Base-by-base conservation (phyloP, 2,329 filamentous ascomycete species). In the Aspergillus pseudoglaucus region DNA sequence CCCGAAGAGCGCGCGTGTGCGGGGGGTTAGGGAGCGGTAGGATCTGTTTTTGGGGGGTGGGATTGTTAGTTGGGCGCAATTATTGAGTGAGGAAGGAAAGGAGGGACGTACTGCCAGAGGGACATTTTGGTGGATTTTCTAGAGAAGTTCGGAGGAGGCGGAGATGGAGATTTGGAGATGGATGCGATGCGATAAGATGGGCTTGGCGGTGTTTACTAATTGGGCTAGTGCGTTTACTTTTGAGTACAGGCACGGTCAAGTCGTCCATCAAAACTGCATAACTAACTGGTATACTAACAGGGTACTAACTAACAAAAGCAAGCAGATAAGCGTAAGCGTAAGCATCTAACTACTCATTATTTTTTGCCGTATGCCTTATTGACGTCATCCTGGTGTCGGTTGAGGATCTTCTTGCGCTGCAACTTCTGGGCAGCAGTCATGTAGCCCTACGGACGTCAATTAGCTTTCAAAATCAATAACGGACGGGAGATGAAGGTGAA, bases 371-470 rank as follows among this genome's bases (percentile, higher is more conserved):
- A 86, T 1, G 82, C 83, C 57, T 72, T 72, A 55, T 79, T 73
- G 35, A 88, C 78, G 48, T 85, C 77, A 53, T 76, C 76, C 67
- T 80, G 69, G 70, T 79, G 85, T 58, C 77, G 80, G 37, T 75
- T 67, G 44, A 84, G 67, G 50, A 88, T 85, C 59, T 77, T 80
- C 71, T 80, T 85, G 58, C 84, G 78, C 71, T 87, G 85, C 44
- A 88, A 74, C 63, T 88, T 88, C 67, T 87, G 84, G 2, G 84
- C 84, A 9, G 84, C 83, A 42, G 84, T 87, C 47, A 84, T 79
- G 48, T 82, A 75, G 48, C 76, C 75, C 83, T 86, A 55, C 46
- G 5, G 27, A 51, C 69, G 68, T 59, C 59, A 63, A 54, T 35
- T 42, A 39, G 37, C 17, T 10, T 18, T 10, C 37, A n/a, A n/a